These are phyloP conservation scores for Suhomyces kilbournensis DNA, from an alignment of 805 yeast species.

Conservation along the genomic window DNA sequence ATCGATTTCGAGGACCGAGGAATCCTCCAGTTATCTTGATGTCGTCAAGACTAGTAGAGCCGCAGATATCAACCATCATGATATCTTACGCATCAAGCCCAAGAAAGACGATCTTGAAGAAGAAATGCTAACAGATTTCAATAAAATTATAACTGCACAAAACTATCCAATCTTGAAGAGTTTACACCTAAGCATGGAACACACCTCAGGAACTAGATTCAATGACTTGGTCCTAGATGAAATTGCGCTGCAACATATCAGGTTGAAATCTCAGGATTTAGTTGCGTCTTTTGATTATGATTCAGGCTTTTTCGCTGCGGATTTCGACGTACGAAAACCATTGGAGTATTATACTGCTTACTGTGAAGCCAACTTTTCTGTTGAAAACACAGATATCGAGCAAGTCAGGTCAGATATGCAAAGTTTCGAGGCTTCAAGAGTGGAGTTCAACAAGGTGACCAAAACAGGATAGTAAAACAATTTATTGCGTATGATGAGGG, in stretches of 20 bases:
- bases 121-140: slow-evolving; percentile 11
- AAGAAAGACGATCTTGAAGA: slow-evolving; percentile 18
- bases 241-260: slow-evolving; percentile 9
- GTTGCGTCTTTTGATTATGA: slow-evolving; percentile 16
- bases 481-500: not conserved
- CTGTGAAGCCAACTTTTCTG: slow-evolving; percentile 9
- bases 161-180: slow-evolving; percentile 19
- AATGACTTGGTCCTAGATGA: slow-evolving; percentile 7
- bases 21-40: slow-evolving; percentile 10
- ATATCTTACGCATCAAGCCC: slow-evolving; percentile 15
- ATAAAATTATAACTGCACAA: slow-evolving; percentile 10
- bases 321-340: slow-evolving; percentile 22
- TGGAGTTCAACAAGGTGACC: not conserved
- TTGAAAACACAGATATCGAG: slow-evolving; percentile 8
- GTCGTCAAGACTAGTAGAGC: slow-evolving; percentile 8
- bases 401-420: slow-evolving; percentile 11
- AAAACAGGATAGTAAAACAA: not conserved
- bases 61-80: slow-evolving; percentile 8
- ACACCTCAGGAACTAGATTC: not conserved
- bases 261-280: slow-evolving; percentile 2
- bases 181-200: slow-evolving; percentile 6
- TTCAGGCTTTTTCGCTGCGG: slow-evolving; percentile 25
- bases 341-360: slow-evolving; percentile 8
- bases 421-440: slow-evolving; percentile 12
- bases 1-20: slow-evolving; percentile 18